These are phyloP conservation scores for Rosa hybrid DNA, from an alignment of 331 rosid genomes.

Conservation along the genomic window DNA sequence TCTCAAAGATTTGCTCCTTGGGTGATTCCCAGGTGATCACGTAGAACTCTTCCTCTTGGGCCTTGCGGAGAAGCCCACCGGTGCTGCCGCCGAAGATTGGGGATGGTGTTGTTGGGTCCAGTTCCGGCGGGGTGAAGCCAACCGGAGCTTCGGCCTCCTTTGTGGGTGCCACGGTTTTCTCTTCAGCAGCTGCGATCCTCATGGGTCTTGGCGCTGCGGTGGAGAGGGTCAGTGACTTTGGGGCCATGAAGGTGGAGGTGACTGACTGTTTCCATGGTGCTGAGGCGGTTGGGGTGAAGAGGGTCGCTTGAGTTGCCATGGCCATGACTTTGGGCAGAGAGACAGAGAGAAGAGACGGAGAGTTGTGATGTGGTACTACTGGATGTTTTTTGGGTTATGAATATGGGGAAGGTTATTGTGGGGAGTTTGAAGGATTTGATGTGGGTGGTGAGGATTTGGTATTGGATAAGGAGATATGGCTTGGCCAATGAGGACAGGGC, in stretches of 20 bases:
- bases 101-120: constrained; percentile 92
- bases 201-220: constrained; percentile 31
- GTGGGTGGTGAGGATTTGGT: constrained; percentile 39
- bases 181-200: constrained; percentile 42
- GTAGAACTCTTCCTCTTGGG: constrained; percentile 94
- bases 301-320: constrained; percentile 89
- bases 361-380: neutral
- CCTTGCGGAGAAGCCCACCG: constrained; percentile 83
- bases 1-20: constrained; percentile 94
- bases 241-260: constrained; percentile 45
- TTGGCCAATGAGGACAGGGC: constrained; percentile 53
- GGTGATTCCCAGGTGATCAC: constrained; percentile 95
- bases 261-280: constrained; percentile 66
- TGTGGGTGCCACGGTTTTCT: constrained; percentile 31
- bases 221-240: constrained; percentile 48
- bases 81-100: constrained; percentile 97
- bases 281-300: constrained; percentile 63
- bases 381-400: constrained; percentile 3
- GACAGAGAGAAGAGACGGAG: neutral
- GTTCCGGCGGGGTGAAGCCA: constrained; percentile 88
- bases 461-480: constrained; percentile 68
- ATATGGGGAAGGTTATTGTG: neutral
- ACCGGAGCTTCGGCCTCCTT: constrained; percentile 58
- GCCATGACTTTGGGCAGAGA: constrained; percentile 46
- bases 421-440: constrained; percentile 33